Base-by-base conservation (phyloP, 768 basidiomycete species). In the Termitomyces sp. region DNA sequence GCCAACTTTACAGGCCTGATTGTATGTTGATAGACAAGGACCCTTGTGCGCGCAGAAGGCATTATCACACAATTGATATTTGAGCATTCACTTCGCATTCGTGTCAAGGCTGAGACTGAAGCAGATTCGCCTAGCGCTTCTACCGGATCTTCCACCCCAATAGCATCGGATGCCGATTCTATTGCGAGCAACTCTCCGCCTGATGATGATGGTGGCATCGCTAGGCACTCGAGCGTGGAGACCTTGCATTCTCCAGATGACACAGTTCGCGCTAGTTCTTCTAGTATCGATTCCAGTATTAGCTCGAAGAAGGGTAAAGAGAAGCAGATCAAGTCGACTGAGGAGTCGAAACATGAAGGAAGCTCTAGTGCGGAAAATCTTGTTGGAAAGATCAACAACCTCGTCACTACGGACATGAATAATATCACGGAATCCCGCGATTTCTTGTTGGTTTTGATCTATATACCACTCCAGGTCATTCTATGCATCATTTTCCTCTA, bases 381-480 rank as follows among this genome's bases (percentile, higher is more conserved):
- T 19, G 79, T 84, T 37, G 89, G 91, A 10, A 88, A 82, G 65
- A 84, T 92, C 66, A 91, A 87, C 67, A 91, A 89, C 54, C 70
- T 91, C 6, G 80, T 89, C 34, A 83, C 88, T 8, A 83, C 84
- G 1, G 89, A 92, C 68, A 45, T 77, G 57, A 59, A 56, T 34
- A 72, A 71, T 55, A 76, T 79, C 46, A 63, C 65, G 17, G 68
- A 67, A 21, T 69, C 69, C 14, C 60, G 71, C 27, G 70, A 77
- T 53, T 73, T 78, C 47, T 55, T 76, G 14, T 47, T 74, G 60
- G 61, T 62, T 52, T 41, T 75, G 10, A 45, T 79, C 7, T 72
- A 72, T 52, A 70, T 77, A 11, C 79, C 79, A 3, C 61, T 79
- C 25, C 75, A 76, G 53, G 65, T 78, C n/a, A 55, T 54, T 0